A percentile compares a stretch with the other conserved stretches of the same genome.
Conservation (phyloP, 2,329 filamentous ascomycete genomes). For the Phyllosticta citribraziliensis region DNA sequence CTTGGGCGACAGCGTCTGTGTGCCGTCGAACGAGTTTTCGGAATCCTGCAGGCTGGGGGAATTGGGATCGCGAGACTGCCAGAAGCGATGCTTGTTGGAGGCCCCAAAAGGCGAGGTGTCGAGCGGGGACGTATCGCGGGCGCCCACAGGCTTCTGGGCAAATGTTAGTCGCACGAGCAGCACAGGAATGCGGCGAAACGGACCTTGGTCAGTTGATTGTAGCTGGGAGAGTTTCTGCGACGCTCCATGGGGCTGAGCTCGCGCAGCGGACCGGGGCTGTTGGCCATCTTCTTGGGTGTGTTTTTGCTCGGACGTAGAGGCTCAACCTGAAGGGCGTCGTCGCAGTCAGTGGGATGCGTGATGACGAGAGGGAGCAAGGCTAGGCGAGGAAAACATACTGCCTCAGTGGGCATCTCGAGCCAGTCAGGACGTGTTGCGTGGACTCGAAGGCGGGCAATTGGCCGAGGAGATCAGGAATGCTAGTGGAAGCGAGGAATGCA, state of each 20-base stretch:
- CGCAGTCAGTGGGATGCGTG: neutral
- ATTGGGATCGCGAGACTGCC: constrained; percentile 62
- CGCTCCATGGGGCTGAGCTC: constrained; percentile 82
- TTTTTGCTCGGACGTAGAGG: constrained; percentile 72
- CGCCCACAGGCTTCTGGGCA: constrained; percentile 55
- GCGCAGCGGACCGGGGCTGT: constrained; percentile 65
- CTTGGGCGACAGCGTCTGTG: constrained; percentile 59
- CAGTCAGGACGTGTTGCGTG: constrained; percentile 12
- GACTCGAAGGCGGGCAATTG: constrained; percentile 18
- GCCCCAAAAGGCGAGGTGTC: constrained; percentile 67
- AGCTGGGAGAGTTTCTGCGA: constrained; percentile 86
- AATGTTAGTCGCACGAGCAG: constrained; percentile 17
- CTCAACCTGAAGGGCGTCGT: constrained; percentile 49
- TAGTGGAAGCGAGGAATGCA: constrained; percentile 22
- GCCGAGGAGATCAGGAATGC: constrained; percentile 19
- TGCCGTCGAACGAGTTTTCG: constrained; percentile 59
- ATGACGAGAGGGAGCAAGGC: neutral
- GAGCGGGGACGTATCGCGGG: constrained; percentile 71
- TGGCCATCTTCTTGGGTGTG: constrained; percentile 53
- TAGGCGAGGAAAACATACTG: constrained; percentile 21
- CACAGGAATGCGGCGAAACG: constrained; percentile 16
- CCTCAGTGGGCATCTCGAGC: constrained; percentile 31
- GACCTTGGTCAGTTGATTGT: constrained; percentile 68
- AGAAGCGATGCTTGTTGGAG: constrained; percentile 82
- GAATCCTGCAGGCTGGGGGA: constrained; percentile 52